These are phyloP conservation scores for Silybum marianum DNA, from an alignment of 129 eudicot species.

Conservation along the genomic window DNA sequence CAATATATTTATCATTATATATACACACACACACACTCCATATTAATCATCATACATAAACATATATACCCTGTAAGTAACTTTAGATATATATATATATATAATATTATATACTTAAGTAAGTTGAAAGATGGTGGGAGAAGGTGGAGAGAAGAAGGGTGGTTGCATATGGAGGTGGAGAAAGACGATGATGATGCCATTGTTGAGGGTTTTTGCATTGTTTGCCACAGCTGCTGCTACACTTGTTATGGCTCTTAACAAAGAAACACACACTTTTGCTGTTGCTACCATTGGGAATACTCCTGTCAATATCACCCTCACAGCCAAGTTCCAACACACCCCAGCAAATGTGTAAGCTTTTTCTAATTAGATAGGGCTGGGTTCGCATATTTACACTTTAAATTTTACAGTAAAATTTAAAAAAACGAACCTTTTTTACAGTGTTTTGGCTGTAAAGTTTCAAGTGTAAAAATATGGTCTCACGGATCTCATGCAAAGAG, in stretches of 20 bases:
- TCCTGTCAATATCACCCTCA: conserved; percentile 59
- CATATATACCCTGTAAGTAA: neutral
- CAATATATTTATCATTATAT: conserved; percentile 26
- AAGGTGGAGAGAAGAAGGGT: conserved; percentile 20
- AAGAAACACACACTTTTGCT: conserved; percentile 55
- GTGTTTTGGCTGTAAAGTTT: too few relatives aligned
- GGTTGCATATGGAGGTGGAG: conserved; percentile 6
- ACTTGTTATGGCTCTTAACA: conserved; percentile 75
- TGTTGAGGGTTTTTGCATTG: conserved; percentile 59
- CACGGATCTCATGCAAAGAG: too few relatives aligned
- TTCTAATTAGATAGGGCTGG: neutral
- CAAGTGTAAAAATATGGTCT: too few relatives aligned
- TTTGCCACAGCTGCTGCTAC: conserved; percentile 66
- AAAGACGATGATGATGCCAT: conserved; percentile 21
- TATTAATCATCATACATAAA: neutral
- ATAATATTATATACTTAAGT: neutral
- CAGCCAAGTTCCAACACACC: conserved; percentile 74
- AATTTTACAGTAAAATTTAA: too few relatives aligned
- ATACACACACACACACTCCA: neutral
- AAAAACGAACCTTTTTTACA: too few relatives aligned
- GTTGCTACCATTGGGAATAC: conserved; percentile 82
- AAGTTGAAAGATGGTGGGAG: conserved; percentile 32
- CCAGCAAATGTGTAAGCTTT: conserved; percentile 70
- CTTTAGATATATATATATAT: neutral
- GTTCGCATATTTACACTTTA: too few relatives aligned